Conservation (phyloP, 31 red algal species). For the Asparagopsis taxiformis region DNA sequence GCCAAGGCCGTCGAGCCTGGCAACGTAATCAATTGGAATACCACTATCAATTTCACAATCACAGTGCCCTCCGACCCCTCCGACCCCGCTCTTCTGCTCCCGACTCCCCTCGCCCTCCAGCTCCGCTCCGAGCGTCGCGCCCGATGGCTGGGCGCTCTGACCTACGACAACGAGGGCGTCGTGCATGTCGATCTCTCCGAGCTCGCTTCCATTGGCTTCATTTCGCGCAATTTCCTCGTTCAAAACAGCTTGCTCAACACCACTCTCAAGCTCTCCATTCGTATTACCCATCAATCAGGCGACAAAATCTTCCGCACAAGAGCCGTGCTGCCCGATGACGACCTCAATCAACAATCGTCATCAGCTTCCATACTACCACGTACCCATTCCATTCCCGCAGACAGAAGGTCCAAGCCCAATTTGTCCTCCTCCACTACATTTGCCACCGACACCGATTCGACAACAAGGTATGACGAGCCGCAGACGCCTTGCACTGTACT, state of each 20-base stretch:
- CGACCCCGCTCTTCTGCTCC: slow-evolving; percentile 30
- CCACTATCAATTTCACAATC: slow-evolving; percentile 13
- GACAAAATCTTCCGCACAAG: slow-evolving; percentile 55
- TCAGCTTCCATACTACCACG: background rate
- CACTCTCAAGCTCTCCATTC: slow-evolving; percentile 57
- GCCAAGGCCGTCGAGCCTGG: slow-evolving; percentile 52
- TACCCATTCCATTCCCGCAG: background rate
- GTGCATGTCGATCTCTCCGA: slow-evolving; percentile 60
- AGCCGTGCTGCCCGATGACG: slow-evolving; percentile 8
- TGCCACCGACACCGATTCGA: too few species aligned
- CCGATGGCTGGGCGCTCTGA: slow-evolving; percentile 19
- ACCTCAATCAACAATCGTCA: too few species aligned
- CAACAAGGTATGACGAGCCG: too few species aligned
- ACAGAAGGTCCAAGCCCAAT: background rate
- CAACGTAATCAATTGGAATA: slow-evolving; percentile 31
- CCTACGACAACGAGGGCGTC: slow-evolving; percentile 39
- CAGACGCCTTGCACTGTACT: slow-evolving; percentile 30
- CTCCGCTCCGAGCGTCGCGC: slow-evolving; percentile 43
- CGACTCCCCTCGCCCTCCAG: slow-evolving; percentile 30
- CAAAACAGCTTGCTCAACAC: slow-evolving; percentile 65
- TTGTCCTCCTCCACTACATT: too few species aligned
- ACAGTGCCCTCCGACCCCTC: slow-evolving; percentile 34
- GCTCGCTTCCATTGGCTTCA: slow-evolving; percentile 50
- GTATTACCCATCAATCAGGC: slow-evolving; percentile 36
- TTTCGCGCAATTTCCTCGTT: slow-evolving; percentile 55